These are phyloP conservation scores for Lepiota subincarnata DNA, from an alignment of 768 basidiomycete species.

Conservation along the genomic window DNA sequence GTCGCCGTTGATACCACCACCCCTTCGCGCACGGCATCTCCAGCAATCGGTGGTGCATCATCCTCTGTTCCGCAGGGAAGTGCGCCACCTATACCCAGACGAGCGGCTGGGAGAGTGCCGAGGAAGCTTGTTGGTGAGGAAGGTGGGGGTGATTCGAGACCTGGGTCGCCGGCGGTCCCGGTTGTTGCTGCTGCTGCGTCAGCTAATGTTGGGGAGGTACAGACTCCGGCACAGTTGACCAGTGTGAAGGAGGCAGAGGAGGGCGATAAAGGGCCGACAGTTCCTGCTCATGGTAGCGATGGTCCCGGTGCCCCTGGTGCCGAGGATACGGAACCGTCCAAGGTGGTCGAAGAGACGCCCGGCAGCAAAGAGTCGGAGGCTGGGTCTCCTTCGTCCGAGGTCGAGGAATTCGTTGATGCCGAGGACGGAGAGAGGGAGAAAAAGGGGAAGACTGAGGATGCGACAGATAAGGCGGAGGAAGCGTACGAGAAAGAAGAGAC, in stretches of 20 bases:
- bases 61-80: constrained; percentile 10
- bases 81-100: constrained; percentile 56
- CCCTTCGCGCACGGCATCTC: constrained; percentile 32
- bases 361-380: neutral
- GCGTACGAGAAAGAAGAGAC: constrained; percentile 14
- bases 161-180: constrained; percentile 23
- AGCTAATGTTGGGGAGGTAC: neutral
- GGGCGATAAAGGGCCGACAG: neutral
- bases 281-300: neutral
- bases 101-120: constrained; percentile 54
- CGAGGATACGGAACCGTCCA: neutral
- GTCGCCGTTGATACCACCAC: constrained; percentile 5
- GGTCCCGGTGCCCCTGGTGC: neutral
- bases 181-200: constrained; percentile 7
- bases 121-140: constrained; percentile 21
- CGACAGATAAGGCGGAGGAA: neutral
- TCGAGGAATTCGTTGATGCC: constrained; percentile 4
- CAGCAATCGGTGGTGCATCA: constrained; percentile 24
- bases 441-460: constrained; percentile 10
- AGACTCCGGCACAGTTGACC: neutral
- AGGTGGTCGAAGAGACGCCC: neutral
- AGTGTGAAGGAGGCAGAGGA: constrained; percentile 5
- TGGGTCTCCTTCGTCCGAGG: constrained; percentile 1
- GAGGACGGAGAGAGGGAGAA: neutral
- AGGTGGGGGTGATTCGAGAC: constrained; percentile 18